Evolutionary conservation across 2,329 filamentous ascomycete genomes (phyloP).

Genomic region (Fusarium sp.): DNA sequence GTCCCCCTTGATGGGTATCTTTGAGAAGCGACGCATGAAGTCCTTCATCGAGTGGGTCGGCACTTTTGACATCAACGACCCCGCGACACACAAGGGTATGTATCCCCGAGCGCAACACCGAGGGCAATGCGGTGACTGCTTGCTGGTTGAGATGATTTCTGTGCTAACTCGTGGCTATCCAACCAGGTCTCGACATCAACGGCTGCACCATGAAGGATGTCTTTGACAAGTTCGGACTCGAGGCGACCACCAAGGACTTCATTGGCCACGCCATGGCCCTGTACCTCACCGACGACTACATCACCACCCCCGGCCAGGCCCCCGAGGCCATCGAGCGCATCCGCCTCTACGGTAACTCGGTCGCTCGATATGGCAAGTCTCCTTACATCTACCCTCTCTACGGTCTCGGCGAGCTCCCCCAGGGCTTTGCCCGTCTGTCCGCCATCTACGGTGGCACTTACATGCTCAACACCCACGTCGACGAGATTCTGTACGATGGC

Average conservation of each 20-base stretch:
- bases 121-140: background rate
- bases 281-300: constrained; percentile 89
- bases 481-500: constrained; percentile 85
- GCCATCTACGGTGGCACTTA: constrained; percentile 99
- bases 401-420: constrained; percentile 93
- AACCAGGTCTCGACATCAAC: constrained; percentile 77
- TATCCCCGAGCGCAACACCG: constrained; percentile 16
- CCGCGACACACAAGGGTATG: constrained; percentile 87
- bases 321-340: constrained; percentile 91
- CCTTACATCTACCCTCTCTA: constrained; percentile 99
- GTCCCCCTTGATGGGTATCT: constrained; percentile 94
- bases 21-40: constrained; percentile 97
- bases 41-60: constrained; percentile 96
- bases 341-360: constrained; percentile 95
- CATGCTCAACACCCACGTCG: constrained; percentile 96
- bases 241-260: constrained; percentile 89
- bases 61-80: constrained; percentile 80
- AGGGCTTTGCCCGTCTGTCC: constrained; percentile 95
- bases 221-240: constrained; percentile 96
- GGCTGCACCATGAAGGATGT: constrained; percentile 95
- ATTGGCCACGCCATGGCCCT: constrained; percentile 98
- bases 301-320: constrained; percentile 73
- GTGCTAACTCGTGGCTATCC: constrained; percentile 25
- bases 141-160: background rate
- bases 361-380: constrained; percentile 96